phyloP scores from a whole-genome alignment of 257 asterid species.

The Pogostemon cablin region DNA sequence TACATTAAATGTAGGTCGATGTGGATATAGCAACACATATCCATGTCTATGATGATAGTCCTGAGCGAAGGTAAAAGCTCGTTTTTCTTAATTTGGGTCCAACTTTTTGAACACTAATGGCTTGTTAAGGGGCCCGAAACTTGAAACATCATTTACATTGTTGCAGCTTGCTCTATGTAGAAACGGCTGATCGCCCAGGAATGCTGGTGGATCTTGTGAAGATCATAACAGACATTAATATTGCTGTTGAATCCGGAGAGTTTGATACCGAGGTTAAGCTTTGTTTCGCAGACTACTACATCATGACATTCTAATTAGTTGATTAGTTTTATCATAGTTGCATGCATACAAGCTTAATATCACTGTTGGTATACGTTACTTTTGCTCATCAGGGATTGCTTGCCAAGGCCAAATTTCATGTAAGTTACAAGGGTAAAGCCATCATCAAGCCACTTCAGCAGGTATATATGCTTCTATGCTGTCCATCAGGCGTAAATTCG shows the following conservation, averaged over 20 bases:
- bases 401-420: conserved; percentile 97
- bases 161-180: conserved; percentile 83
- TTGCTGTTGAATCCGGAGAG: conserved; percentile 86
- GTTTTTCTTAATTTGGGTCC: background rate
- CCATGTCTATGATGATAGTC: conserved; percentile 62
- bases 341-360: background rate
- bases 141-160: conserved; percentile 14
- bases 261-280: conserved; percentile 83
- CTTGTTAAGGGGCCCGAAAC: conserved; percentile 16
- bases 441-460: conserved; percentile 88
- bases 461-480: conserved; percentile 46
- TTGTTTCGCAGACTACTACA: background rate
- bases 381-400: conserved; percentile 64
- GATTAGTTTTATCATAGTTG: background rate
- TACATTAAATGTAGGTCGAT: conserved; percentile 58
- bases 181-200: conserved; percentile 93
- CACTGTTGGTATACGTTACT: background rate
- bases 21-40: conserved; percentile 72
- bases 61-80: conserved; percentile 59
- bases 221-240: conserved; percentile 78
- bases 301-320: background rate
- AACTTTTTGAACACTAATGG: background rate
- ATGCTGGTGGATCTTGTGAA: conserved; percentile 92
- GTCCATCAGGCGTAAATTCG: too few relatives aligned
- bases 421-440: conserved; percentile 85